Conservation (phyloP, 2,329 filamentous ascomycete species). For the Fusarium paranaense region DNA sequence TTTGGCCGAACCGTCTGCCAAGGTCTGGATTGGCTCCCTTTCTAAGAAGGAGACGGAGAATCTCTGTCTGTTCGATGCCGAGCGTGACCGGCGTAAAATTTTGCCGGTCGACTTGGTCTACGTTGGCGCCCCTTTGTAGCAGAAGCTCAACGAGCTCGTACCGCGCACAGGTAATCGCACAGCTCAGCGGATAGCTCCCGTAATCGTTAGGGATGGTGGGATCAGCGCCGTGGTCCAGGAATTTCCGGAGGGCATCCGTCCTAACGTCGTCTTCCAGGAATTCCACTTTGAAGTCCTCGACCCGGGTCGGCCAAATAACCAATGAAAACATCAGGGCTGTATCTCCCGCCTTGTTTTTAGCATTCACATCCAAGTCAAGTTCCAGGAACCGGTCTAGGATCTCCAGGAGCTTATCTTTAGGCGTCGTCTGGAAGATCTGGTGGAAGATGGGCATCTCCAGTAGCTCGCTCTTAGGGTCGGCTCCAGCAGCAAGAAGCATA, state of each 20-base stretch:
- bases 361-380: neutral
- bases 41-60: neutral
- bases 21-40: neutral
- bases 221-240: neutral
- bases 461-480: neutral
- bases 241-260: neutral
- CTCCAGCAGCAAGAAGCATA: neutral
- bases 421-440: rapidly evolving
- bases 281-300: too few relatives aligned
- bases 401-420: neutral
- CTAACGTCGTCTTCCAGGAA: neutral
- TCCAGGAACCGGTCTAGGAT: neutral
- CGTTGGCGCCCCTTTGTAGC: neutral
- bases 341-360: neutral
- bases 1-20: rapidly evolving
- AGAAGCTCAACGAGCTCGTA: neutral
- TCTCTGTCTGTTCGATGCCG: neutral
- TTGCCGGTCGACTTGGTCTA: neutral
- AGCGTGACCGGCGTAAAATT: neutral
- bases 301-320: neutral
- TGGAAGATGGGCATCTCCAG: neutral
- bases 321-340: neutral
- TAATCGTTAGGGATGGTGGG: neutral
- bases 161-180: too few relatives aligned
- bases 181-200: neutral